Evolutionary conservation across 2,329 filamentous ascomycete species (phyloP).

Genomic region (Huntiella abstrusa): DNA sequence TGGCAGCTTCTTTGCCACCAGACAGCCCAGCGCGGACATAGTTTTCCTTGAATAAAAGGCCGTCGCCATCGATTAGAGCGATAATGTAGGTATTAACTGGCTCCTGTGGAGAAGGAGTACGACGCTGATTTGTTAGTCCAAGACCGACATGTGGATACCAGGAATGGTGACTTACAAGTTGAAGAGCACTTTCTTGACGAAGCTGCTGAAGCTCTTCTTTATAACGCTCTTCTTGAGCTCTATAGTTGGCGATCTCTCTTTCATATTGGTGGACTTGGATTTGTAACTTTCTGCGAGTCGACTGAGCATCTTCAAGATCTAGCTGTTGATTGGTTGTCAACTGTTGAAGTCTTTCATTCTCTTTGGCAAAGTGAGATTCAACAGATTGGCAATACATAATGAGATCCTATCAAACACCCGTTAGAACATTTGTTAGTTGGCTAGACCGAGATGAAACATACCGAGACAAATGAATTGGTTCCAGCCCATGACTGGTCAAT

Average conservation of each 20-base stretch:
- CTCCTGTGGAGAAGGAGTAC: constrained; percentile 20
- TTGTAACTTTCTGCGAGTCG: no score
- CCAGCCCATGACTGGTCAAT: no score
- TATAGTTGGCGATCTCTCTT: no score
- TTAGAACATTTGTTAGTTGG: no score
- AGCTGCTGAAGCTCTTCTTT: no score
- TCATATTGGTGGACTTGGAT: no score
- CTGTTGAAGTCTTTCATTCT: constrained; percentile 25
- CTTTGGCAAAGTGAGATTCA: constrained; percentile 24
- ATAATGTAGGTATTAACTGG: constrained; percentile 37
- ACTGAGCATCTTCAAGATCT: no score
- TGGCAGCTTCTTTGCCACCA: constrained; percentile 34
- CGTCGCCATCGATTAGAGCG: constrained; percentile 44
- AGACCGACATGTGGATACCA: background rate
- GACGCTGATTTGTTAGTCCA: background rate
- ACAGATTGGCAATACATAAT: constrained; percentile 26
- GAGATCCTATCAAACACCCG: constrained; percentile 23
- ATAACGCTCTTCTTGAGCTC: no score
- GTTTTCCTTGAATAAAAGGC: constrained; percentile 40
- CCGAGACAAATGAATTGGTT: no score
- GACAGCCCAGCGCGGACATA: constrained; percentile 36
- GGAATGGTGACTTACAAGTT: background rate
- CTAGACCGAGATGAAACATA: no score
- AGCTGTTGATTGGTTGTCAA: no score
- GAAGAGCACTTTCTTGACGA: no score